Percentiles rank a stretch among this genome's conserved stretches.
phyloP scores from a whole-genome alignment of 1,139 yeast genomes.

The Pneumocystis carinii region DNA sequence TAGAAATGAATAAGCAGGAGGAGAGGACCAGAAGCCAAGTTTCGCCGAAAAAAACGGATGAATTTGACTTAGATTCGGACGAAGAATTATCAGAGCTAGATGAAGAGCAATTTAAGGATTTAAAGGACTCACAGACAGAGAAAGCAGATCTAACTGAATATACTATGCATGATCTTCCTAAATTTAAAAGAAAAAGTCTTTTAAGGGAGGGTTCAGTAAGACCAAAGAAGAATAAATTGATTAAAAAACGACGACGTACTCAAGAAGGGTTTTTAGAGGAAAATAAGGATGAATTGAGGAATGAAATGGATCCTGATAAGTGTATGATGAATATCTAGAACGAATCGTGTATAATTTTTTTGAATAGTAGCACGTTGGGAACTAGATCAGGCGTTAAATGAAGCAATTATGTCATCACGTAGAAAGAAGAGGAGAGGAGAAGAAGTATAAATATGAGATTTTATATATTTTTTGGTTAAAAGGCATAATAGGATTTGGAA shows the following conservation, averaged over 20 bases:
- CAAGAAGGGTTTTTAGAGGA: slow-evolving; percentile 20
- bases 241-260: slow-evolving; percentile 16
- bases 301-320: slow-evolving; percentile 3
- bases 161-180: slow-evolving; percentile 19
- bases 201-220: slow-evolving; percentile 3
- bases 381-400: slow-evolving; percentile 67
- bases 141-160: slow-evolving; percentile 25
- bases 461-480: not conserved
- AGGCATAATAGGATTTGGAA: slow-evolving; percentile 43
- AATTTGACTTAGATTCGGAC: slow-evolving; percentile 18
- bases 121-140: slow-evolving; percentile 19
- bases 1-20: not conserved
- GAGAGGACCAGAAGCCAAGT: too few species aligned
- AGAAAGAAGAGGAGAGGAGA: slow-evolving; percentile 50
- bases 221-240: slow-evolving; percentile 7
- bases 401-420: slow-evolving; percentile 45
- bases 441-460: slow-evolving; percentile 26
- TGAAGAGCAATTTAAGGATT: slow-evolving; percentile 25
- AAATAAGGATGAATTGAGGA: slow-evolving; percentile 20
- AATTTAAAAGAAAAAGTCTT: slow-evolving; percentile 24
- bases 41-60: slow-evolving; percentile 2
- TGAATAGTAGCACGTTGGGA: slow-evolving; percentile 47
- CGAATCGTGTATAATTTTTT: slow-evolving; percentile 7
- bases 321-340: slow-evolving; percentile 4
- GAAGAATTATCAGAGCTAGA: slow-evolving; percentile 28